Conservation (phyloP, 345 rosid genomes). For the Raphanus sativus region DNA sequence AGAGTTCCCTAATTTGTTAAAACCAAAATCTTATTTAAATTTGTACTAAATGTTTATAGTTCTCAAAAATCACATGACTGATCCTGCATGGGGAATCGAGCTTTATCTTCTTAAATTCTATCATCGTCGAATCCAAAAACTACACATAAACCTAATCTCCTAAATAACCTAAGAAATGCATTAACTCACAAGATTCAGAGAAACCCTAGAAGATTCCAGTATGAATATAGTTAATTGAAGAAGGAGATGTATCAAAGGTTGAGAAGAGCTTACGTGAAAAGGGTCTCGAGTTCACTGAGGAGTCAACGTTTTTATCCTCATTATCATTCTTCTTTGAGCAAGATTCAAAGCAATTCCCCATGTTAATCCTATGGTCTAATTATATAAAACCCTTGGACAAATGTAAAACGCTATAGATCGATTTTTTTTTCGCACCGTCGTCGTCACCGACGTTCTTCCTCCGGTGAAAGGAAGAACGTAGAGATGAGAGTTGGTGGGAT, state of each 20-base stretch:
- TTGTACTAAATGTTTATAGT: background rate
- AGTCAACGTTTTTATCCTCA: constrained; percentile 6
- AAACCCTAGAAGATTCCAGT: background rate
- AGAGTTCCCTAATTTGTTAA: background rate
- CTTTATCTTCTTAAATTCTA: background rate
- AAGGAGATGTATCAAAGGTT: background rate
- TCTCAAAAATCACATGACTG: background rate
- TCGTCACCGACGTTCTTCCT: constrained; percentile 31
- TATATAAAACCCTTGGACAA: background rate
- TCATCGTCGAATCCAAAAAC: background rate
- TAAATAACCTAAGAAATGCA: background rate
- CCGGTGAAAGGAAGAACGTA: constrained; percentile 28
- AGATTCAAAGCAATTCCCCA: constrained; percentile 37
- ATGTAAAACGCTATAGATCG: background rate
- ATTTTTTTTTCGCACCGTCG: background rate
- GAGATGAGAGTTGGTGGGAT: constrained; percentile 5
- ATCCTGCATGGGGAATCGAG: background rate
- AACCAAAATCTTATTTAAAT: background rate
- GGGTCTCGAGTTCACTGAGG: constrained; percentile 32
- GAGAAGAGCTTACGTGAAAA: constrained; percentile 32
- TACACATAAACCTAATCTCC: background rate
- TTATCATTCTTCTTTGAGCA: constrained; percentile 20
- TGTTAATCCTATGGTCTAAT: constrained; percentile 4
- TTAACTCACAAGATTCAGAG: background rate
- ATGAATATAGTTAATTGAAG: background rate